Percentiles rank a stretch among this genome's conserved stretches.
Evolutionary conservation across 257 asterid genomes (phyloP).

Genomic region (Thymus mandschuricus): DNA sequence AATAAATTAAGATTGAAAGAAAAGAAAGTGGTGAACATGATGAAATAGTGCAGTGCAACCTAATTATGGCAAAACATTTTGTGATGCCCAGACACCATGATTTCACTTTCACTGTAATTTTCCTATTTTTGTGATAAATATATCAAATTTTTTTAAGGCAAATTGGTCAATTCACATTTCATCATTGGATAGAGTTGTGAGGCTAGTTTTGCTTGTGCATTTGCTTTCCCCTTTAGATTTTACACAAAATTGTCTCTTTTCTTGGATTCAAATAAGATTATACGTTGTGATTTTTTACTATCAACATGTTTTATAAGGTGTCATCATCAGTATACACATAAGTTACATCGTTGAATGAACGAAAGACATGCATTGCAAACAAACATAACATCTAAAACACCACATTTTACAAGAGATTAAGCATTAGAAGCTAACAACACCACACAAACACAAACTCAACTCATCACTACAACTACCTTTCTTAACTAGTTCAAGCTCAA

Average conservation of each 20-base stretch:
- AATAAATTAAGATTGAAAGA: too few relatives aligned
- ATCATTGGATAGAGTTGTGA: neutral
- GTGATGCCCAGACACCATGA: conserved; percentile 35
- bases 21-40: conserved; percentile 30
- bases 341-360: too few relatives aligned
- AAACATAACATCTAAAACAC: conserved; percentile 20
- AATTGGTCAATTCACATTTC: neutral
- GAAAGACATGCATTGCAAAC: neutral
- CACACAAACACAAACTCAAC: neutral
- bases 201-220: neutral
- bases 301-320: too few relatives aligned
- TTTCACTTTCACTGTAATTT: conserved; percentile 27
- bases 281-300: too few relatives aligned
- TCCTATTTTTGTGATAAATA: too few relatives aligned
- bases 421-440: neutral
- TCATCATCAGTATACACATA: too few relatives aligned
- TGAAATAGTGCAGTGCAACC: conserved; percentile 41
- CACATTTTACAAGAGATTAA: conserved; percentile 14
- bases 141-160: conserved; percentile 11
- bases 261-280: too few relatives aligned
- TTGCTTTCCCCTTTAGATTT: neutral
- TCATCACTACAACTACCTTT: neutral
- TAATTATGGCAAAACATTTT: conserved; percentile 31
- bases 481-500: conserved; percentile 21
- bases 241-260: neutral